These are phyloP conservation scores for Irpex rosettiformis DNA, from an alignment of 1,284 basidiomycete species.

Conservation along the genomic window DNA sequence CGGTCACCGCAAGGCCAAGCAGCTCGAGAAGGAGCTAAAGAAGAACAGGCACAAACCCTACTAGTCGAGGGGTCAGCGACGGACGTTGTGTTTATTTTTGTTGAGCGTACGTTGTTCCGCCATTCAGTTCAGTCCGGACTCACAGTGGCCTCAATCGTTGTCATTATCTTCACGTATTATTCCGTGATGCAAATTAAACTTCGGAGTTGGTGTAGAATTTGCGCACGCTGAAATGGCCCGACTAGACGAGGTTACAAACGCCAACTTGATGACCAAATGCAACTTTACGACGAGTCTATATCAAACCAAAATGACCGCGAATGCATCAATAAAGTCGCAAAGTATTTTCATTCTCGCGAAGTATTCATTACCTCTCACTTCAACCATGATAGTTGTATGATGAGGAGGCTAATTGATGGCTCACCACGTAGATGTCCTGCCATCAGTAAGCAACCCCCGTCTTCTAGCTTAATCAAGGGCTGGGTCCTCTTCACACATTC, in stretches of 20 bases:
- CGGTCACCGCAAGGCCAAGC: slow-evolving; percentile 84
- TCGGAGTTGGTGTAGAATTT: not conserved
- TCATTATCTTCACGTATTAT: not conserved
- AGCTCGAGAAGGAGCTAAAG: slow-evolving; percentile 78
- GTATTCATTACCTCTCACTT: too few species aligned
- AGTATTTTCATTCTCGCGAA: too few species aligned
- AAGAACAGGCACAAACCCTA: slow-evolving; percentile 79
- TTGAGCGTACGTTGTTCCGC: slow-evolving; percentile 17
- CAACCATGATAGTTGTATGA: not conserved
- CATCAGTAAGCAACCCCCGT: not conserved
- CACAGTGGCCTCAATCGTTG: slow-evolving; percentile 12
- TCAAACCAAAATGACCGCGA: too few species aligned
- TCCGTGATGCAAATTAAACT: not conserved
- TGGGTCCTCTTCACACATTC: not conserved
- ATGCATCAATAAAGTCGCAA: too few species aligned
- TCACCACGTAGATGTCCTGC: not conserved
- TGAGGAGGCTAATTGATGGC: not conserved
- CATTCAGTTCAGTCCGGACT: slow-evolving; percentile 13
- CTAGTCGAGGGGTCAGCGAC: slow-evolving; percentile 26
- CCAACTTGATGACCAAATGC: too few species aligned
- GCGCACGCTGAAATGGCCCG: not conserved
- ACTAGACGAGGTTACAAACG: too few species aligned
- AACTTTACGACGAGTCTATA: too few species aligned
- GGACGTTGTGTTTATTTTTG: not conserved
- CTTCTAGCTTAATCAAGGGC: not conserved